Conservation (phyloP, 768 basidiomycete genomes). For the Lactifluus piperatus region DNA sequence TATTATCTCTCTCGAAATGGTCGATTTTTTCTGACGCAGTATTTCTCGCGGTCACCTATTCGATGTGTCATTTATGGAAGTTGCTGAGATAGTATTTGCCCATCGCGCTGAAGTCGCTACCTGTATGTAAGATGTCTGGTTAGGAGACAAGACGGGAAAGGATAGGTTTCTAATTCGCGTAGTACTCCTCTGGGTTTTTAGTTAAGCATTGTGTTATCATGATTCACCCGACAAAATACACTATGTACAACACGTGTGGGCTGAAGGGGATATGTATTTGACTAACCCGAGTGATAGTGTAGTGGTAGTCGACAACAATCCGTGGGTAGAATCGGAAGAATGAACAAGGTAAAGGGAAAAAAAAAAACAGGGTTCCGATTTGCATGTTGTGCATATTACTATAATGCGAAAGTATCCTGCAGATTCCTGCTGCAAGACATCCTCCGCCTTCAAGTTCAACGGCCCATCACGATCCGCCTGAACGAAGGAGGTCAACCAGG, state of each 20-base stretch:
- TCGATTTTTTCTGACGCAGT: neutral
- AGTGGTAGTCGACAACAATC: neutral
- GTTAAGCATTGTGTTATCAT: too few species aligned
- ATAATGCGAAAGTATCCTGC: constrained; percentile 6
- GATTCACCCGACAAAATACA: too few species aligned
- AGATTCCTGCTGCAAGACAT: constrained; percentile 9
- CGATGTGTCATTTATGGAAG: too few species aligned
- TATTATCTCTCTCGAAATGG: neutral
- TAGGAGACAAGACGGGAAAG: too few species aligned
- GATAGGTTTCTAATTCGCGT: too few species aligned
- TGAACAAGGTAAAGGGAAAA: neutral
- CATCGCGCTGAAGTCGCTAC: too few species aligned
- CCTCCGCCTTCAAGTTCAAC: constrained; percentile 7
- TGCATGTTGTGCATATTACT: neutral
- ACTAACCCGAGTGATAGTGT: neutral
- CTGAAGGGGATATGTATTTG: neutral
- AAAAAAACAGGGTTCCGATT: neutral
- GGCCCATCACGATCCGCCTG: neutral
- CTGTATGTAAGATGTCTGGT: too few species aligned
- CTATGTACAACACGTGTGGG: neutral
- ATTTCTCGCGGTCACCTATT: neutral
- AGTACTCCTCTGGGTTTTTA: too few species aligned
- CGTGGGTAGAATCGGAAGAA: neutral
- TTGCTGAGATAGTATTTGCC: too few species aligned
- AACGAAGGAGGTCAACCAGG: neutral